Conservation (phyloP, 129 eudicot genomes). For the Centrapalus pauciflorus region DNA sequence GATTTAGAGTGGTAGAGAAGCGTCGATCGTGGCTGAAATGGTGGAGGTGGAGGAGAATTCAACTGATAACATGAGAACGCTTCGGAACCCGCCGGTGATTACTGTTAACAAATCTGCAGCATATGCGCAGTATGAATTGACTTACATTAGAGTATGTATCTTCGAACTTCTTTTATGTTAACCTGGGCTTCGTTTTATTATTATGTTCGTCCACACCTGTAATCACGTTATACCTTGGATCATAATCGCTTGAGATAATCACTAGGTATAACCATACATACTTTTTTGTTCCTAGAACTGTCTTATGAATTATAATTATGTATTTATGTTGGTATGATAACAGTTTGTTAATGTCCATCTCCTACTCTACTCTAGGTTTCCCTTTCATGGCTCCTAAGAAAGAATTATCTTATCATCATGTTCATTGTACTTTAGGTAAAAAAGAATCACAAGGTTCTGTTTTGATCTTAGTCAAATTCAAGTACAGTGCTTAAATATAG, state of each 20-base stretch:
- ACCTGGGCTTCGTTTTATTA: no score
- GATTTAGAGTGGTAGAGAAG: slow-evolving; percentile 74
- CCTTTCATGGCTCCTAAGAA: no score
- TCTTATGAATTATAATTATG: neutral
- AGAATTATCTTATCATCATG: no score
- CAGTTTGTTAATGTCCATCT: neutral
- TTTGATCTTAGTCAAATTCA: no score
- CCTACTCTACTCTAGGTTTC: neutral
- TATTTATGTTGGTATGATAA: neutral
- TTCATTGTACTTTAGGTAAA: no score
- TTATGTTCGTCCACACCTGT: no score
- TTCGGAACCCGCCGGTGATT: slow-evolving; percentile 72
- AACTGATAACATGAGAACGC: slow-evolving; percentile 52
- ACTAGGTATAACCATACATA: no score
- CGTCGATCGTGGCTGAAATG: slow-evolving; percentile 77
- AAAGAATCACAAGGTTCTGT: no score
- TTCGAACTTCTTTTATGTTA: neutral
- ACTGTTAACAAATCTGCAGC: slow-evolving; percentile 75
- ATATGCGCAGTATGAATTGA: slow-evolving; percentile 51
- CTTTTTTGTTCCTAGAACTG: no score
- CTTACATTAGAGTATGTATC: slow-evolving; percentile 66
- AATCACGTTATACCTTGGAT: no score
- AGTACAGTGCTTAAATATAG: no score
- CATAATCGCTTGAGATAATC: no score
- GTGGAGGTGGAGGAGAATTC: slow-evolving; percentile 80